Percentiles rank a stretch among this genome's conserved stretches.
Evolutionary conservation across 495 filamentous ascomycete genomes (phyloP).

Genomic region (Saxophila tyrrhenica): DNA sequence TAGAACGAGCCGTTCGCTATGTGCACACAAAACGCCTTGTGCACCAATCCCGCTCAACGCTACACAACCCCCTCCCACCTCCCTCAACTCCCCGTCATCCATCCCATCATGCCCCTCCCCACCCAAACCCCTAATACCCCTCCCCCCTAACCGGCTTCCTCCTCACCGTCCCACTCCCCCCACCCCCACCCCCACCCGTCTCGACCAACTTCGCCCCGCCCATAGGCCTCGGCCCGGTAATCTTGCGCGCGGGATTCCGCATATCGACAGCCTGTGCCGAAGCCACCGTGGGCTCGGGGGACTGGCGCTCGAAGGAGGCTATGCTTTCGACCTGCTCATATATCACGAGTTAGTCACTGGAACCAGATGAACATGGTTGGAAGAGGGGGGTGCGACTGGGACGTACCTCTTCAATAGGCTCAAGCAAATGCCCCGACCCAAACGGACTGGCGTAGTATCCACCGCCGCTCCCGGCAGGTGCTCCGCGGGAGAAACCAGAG

Average conservation of each 20-base stretch:
- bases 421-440: conserved; percentile 22
- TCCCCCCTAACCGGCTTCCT: conserved; percentile 17
- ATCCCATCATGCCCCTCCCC: no score
- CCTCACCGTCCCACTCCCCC: conserved; percentile 18
- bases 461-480: no score
- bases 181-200: conserved; percentile 14
- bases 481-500: conserved; percentile 19
- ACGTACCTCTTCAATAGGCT: conserved; percentile 31
- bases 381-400: conserved; percentile 19
- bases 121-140: not conserved
- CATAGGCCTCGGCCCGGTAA: conserved; percentile 32
- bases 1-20: no score
- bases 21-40: no score
- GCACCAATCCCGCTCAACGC: no score
- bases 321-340: conserved; percentile 6
- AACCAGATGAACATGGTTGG: not conserved
- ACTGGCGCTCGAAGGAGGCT: conserved; percentile 1
- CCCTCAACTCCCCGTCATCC: no score
- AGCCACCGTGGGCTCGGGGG: conserved; percentile 15
- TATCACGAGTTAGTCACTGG: no score
- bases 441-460: conserved; percentile 19
- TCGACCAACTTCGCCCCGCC: conserved; percentile 18
- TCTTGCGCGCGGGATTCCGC: conserved; percentile 25
- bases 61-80: no score
- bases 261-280: conserved; percentile 17